Conservation (phyloP, 208 protist species). For the Leishmania gerbilli region DNA sequence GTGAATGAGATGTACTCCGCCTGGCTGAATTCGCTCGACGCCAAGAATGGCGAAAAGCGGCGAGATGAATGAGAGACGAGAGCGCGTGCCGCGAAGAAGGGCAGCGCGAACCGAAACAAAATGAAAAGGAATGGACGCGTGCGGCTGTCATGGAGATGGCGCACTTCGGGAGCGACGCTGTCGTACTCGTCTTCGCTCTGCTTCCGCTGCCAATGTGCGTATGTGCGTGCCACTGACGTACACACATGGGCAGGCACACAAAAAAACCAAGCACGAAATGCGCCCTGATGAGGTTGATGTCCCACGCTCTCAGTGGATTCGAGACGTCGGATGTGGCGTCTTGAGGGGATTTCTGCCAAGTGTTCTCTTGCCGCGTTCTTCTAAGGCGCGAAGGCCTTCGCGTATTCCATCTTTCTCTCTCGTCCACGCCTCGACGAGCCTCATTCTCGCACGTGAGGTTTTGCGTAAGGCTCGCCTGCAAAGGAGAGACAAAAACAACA, state of each 20-base stretch:
- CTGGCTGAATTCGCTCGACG: constrained; percentile 63
- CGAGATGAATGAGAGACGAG: background rate
- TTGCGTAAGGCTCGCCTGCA: background rate
- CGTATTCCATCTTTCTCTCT: background rate
- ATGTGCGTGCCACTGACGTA: background rate
- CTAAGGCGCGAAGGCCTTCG: background rate
- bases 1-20: constrained; percentile 84
- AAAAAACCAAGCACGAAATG: background rate
- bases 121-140: background rate
- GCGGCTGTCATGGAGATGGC: background rate
- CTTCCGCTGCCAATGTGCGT: background rate
- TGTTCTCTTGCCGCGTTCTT: background rate
- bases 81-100: background rate
- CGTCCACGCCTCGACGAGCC: no score
- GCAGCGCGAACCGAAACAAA: background rate
- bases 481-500: background rate
- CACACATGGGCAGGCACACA: background rate
- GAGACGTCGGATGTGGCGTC: background rate
- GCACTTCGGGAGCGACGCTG: background rate
- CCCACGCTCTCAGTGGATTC: background rate
- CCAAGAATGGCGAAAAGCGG: background rate
- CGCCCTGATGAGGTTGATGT: background rate
- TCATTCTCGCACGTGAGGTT: background rate
- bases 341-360: background rate
- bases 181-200: background rate